Conservation (phyloP, 2,329 filamentous ascomycete species). For the Alternaria tenuissima region DNA sequence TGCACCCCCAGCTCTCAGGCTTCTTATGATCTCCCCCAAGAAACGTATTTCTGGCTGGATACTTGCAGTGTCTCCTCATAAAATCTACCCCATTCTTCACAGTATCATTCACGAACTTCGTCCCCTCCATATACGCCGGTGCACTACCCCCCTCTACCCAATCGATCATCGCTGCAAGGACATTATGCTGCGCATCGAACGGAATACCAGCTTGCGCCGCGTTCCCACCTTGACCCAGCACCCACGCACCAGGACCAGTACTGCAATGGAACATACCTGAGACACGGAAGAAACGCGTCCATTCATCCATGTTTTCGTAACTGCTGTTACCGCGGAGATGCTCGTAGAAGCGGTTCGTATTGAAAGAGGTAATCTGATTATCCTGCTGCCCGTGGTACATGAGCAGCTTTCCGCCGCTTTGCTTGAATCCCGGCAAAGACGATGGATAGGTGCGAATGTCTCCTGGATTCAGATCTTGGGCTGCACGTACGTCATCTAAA, state of each 20-base stretch:
- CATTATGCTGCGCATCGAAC: slow-evolving; percentile 26
- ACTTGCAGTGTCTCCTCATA: slow-evolving; percentile 58
- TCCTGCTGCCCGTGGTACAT: slow-evolving; percentile 56
- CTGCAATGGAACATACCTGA: slow-evolving; percentile 63
- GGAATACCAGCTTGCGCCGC: slow-evolving; percentile 26
- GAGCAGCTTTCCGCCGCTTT: slow-evolving; percentile 55
- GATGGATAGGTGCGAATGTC: slow-evolving; percentile 49
- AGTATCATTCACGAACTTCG: slow-evolving; percentile 49
- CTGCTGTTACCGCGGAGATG: slow-evolving; percentile 40
- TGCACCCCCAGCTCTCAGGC: slow-evolving; percentile 33
- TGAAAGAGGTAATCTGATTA: slow-evolving; percentile 55
- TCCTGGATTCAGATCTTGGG: slow-evolving; percentile 46
- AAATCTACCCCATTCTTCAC: slow-evolving; percentile 53
- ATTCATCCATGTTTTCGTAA: slow-evolving; percentile 33
- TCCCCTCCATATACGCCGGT: slow-evolving; percentile 47
- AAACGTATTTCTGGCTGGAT: slow-evolving; percentile 13
- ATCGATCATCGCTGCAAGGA: slow-evolving; percentile 53
- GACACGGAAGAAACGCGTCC: slow-evolving; percentile 60
- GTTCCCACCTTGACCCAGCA: slow-evolving; percentile 37
- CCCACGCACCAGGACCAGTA: slow-evolving; percentile 56
- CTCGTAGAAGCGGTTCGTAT: slow-evolving; percentile 57
- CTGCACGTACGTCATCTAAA: slow-evolving; percentile 36
- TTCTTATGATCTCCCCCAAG: slow-evolving; percentile 36
- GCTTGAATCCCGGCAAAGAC: slow-evolving; percentile 42
- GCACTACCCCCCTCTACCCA: slow-evolving; percentile 54